phyloP scores from a whole-genome alignment of 495 filamentous ascomycete genomes.

The Podospora didyma region DNA sequence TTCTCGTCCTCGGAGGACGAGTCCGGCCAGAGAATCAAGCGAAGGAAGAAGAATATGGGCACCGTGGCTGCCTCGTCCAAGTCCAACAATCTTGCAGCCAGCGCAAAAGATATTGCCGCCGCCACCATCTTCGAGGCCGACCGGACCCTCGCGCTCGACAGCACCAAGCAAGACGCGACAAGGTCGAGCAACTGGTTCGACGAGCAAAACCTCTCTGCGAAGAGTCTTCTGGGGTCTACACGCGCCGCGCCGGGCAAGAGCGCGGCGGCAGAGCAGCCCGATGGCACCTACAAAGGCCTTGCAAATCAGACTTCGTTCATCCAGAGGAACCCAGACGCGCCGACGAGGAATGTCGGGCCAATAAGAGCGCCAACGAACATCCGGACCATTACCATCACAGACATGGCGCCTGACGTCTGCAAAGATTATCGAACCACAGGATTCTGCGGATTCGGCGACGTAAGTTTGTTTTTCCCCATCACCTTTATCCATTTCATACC shows the following conservation, averaged over 20 bases:
- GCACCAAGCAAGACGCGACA: conserved; percentile 85
- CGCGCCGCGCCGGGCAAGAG: conserved; percentile 29
- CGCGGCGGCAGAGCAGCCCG: conserved; percentile 16
- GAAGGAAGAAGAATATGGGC: conserved; percentile 65
- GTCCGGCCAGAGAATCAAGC: conserved; percentile 68
- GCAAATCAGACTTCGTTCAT: conserved; percentile 71
- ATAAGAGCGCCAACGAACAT: conserved; percentile 88
- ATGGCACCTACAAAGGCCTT: conserved; percentile 75
- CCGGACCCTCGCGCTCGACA: conserved; percentile 57
- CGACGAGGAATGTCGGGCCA: conserved; percentile 69
- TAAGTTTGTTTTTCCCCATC: not conserved
- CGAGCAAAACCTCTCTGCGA: conserved; percentile 53
- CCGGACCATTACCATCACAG: conserved; percentile 82
- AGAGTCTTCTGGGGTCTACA: conserved; percentile 63
- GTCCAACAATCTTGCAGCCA: conserved; percentile 40
- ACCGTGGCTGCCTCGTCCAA: conserved; percentile 54
- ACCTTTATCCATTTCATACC: not conserved
- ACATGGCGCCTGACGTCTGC: conserved; percentile 91
- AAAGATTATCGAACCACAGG: conserved; percentile 93
- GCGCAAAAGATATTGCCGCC: conserved; percentile 21
- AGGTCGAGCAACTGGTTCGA: conserved; percentile 91
- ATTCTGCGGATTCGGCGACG: conserved; percentile 31
- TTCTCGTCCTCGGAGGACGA: conserved; percentile 79
- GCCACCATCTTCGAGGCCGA: conserved; percentile 59
- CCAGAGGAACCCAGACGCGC: conserved; percentile 77